Base-by-base conservation (phyloP, 441 rosid genomes). In the Arabidopsis lyrata region DNA sequence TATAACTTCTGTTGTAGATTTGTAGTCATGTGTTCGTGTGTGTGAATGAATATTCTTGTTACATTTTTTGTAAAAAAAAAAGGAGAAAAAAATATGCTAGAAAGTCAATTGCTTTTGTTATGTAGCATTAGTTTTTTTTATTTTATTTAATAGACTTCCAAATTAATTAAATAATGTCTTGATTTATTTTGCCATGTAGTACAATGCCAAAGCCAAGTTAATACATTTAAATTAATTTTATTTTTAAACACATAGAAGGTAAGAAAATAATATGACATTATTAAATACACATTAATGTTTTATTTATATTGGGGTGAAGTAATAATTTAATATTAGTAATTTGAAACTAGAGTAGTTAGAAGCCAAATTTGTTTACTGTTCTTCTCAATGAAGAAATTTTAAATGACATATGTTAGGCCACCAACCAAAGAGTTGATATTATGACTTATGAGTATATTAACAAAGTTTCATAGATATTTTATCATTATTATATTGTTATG, bases 391-490 rank as follows among this genome's bases (percentile, higher is more conserved):
- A 70, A 32, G 38, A 56, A 70, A 38, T 8, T 20, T 12, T 39
- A 62, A 31, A 24, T 27, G 61, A 57, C 66, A 70, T 77, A 67
- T 77, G 76, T 77, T 77, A 70, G 80, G 80, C 80, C 68, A 77
- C 80, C 76, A 64, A 77, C 76, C 80, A 58, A 65, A 76, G 12
- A 70, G 79, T 63, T 68, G 61, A 70, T 69, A 76, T 1, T 48
- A 29, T 35, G 72, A 75, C 69, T 68, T 61, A 36, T 69, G 64
- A 68, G 36, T 63, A 68, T 68, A 68, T 61, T 45, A 68, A 76
- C 66, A 69, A 69, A 53, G 27, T 53, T 5, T 34, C 34, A 44
- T 35, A 12, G 29, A 6, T 50, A 8, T 59, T 59, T 38, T 41
- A 49, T 49, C 6, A 20, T 10, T 67, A 59, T 42, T 50, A 50